A percentile compares a stretch with the other conserved stretches of the same genome.
Conservation (phyloP, 345 rosid species). For the Camelina neglecta region DNA sequence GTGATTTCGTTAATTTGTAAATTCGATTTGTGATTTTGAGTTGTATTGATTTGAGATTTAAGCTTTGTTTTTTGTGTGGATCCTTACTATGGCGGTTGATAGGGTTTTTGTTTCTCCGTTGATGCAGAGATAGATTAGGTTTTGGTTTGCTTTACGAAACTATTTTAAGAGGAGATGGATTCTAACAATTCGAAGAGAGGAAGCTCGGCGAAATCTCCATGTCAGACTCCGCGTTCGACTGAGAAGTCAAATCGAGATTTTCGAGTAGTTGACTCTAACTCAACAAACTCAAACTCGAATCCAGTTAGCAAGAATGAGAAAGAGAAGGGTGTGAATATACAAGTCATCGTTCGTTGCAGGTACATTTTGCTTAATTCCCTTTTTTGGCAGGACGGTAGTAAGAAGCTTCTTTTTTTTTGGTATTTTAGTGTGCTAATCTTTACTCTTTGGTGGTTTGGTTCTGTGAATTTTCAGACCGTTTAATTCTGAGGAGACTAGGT, state of each 20-base stretch:
- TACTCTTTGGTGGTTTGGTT: not conserved
- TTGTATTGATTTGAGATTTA: conserved; percentile 4
- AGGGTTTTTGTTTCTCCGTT: conserved; percentile 2
- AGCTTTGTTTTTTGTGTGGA: conserved; percentile 17
- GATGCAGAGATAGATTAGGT: conserved; percentile 29
- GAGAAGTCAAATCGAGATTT: conserved; percentile 89
- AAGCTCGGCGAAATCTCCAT: conserved; percentile 69
- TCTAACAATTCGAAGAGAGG: conserved; percentile 66
- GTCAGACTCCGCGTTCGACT: conserved; percentile 89
- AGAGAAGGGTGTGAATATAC: conserved; percentile 97
- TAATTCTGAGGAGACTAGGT: conserved; percentile 76
- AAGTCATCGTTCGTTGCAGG: conserved; percentile 99
- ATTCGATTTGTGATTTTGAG: conserved; percentile 25
- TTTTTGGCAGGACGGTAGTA: not conserved
- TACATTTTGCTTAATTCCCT: conserved; percentile 29
- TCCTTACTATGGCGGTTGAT: not conserved
- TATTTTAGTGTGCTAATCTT: conserved; percentile 25
- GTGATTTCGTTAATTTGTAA: conserved; percentile 6
- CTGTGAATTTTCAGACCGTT: conserved; percentile 60
- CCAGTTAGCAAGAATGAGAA: conserved; percentile 68
- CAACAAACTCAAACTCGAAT: conserved; percentile 44
- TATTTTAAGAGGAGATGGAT: conserved; percentile 53
- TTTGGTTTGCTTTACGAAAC: conserved; percentile 12
- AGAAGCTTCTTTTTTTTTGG: not conserved
- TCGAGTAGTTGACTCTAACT: conserved; percentile 64